Evolutionary conservation across 768 basidiomycete genomes (phyloP).

Genomic region (Kwoniella mangroviensis): DNA sequence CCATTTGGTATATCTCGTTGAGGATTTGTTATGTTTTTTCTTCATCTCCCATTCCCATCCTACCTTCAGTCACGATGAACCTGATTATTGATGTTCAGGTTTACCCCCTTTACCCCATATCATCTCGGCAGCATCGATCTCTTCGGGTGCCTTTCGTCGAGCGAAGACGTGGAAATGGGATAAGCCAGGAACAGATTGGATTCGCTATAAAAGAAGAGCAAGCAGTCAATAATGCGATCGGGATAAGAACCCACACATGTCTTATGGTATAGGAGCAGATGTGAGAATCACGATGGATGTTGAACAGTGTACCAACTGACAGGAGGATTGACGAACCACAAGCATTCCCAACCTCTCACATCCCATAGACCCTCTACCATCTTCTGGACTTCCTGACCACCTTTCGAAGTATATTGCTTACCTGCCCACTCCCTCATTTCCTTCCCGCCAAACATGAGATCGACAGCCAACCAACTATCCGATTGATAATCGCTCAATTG

Average conservation of each 20-base stretch:
- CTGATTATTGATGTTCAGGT: not conserved
- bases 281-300: no score
- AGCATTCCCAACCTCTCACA: conserved; percentile 53
- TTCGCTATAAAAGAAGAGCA: conserved; percentile 22
- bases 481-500: conserved; percentile 6
- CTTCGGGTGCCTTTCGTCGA: conserved; percentile 49
- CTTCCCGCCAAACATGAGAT: conserved; percentile 30
- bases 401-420: conserved; percentile 41
- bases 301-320: not conserved
- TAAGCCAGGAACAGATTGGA: conserved; percentile 56
- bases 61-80: no score
- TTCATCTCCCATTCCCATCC: no score
- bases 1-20: no score
- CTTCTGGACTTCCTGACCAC: conserved; percentile 50
- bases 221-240: not conserved
- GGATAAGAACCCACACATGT: no score
- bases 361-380: conserved; percentile 55
- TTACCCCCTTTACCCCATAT: not conserved
- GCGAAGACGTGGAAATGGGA: conserved; percentile 58
- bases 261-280: not conserved
- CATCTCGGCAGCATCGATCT: conserved; percentile 46
- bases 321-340: conserved; percentile 46
- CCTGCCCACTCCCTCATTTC: conserved; percentile 42
- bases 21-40: no score
- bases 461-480: conserved; percentile 39